phyloP scores from a whole-genome alignment of 2,329 filamentous ascomycete species.

The Colletotrichum sp. region DNA sequence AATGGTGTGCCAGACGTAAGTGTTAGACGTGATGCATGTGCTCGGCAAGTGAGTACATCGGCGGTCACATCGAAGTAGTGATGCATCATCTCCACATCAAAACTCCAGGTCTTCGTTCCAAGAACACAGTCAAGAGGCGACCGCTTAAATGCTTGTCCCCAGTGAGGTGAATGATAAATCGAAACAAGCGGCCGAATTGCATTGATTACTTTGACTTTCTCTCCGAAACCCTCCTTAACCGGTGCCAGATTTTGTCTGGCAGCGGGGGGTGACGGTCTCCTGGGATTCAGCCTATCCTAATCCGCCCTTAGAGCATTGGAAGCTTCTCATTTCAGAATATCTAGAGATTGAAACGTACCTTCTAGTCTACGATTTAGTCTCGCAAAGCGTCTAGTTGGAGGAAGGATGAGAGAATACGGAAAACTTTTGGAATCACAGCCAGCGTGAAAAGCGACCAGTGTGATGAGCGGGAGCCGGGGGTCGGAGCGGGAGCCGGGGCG shows the following conservation, averaged over 20 bases:
- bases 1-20: too few species aligned
- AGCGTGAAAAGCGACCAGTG: background rate
- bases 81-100: background rate
- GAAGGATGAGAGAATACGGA: background rate
- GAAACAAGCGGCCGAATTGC: too few species aligned
- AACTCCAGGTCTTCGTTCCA: background rate
- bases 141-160: background rate
- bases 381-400: background rate
- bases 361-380: background rate
- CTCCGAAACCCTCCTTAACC: background rate
- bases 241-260: background rate
- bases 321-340: background rate
- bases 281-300: background rate
- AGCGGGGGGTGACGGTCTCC: background rate
- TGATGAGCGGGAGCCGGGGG: background rate
- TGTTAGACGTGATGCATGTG: background rate
- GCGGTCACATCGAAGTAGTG: background rate
- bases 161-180: background rate
- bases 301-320: background rate
- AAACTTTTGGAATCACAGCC: background rate
- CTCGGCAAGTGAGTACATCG: background rate
- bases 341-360: background rate
- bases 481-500: background rate
- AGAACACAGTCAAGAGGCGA: background rate
- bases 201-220: background rate